Conservation (phyloP, 1,284 basidiomycete species). For the Microbotryomycetes sp. region DNA sequence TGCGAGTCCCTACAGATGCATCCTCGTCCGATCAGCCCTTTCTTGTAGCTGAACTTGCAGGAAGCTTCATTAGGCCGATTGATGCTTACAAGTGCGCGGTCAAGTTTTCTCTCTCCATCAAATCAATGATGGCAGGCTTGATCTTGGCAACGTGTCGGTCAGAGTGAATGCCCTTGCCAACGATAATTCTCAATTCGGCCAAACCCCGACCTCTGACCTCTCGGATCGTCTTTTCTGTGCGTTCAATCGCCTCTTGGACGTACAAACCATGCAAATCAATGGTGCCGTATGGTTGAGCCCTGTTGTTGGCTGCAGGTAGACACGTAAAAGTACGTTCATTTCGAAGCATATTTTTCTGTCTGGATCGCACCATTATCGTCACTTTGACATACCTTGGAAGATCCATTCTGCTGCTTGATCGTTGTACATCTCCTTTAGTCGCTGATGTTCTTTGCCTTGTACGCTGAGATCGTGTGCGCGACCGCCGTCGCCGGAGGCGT, state of each 20-base stretch:
- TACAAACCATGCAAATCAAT: constrained; percentile 76
- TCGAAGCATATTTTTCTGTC: too few relatives aligned
- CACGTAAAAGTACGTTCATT: too few relatives aligned
- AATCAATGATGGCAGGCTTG: constrained; percentile 79
- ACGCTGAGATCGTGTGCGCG: constrained; percentile 74
- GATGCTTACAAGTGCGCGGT: constrained; percentile 54
- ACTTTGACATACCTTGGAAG: constrained; percentile 60
- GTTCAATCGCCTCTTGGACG: constrained; percentile 63
- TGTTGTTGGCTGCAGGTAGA: constrained; percentile 64
- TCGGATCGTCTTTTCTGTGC: constrained; percentile 41
- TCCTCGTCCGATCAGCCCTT: too few relatives aligned
- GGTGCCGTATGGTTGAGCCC: constrained; percentile 61
- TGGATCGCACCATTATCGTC: too few relatives aligned
- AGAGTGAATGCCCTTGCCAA: constrained; percentile 78
- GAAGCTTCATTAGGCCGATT: too few relatives aligned
- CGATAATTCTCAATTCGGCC: constrained; percentile 70
- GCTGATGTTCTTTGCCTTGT: constrained; percentile 73
- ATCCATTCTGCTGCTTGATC: constrained; percentile 84
- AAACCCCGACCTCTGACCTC: constrained; percentile 61
- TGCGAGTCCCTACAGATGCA: constrained; percentile 59
- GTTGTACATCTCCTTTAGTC: constrained; percentile 73
- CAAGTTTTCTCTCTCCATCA: constrained; percentile 76
- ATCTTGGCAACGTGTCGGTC: constrained; percentile 72
- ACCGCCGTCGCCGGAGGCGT: constrained; percentile 62
- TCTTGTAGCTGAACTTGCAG: too few relatives aligned